These are phyloP conservation scores for Jaapia argillacea DNA, from an alignment of 768 basidiomycete genomes.

Conservation along the genomic window DNA sequence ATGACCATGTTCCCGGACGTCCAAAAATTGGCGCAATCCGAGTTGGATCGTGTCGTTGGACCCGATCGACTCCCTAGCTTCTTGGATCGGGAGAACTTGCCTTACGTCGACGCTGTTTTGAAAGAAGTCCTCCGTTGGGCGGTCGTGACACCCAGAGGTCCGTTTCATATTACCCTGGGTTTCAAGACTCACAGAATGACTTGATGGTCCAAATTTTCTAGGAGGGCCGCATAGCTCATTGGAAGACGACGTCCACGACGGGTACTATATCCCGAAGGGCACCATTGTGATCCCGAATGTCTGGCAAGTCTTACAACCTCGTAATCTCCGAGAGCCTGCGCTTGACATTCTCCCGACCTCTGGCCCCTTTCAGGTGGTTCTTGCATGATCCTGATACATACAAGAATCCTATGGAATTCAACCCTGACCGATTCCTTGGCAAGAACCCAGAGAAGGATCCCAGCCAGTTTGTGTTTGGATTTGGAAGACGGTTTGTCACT, in stretches of 20 bases:
- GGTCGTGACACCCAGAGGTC: conserved; percentile 47
- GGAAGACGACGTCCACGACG: conserved; percentile 56
- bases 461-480: too few species aligned
- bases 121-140: conserved; percentile 49
- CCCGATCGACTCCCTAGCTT: conserved; percentile 47
- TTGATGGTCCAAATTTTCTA: conserved; percentile 16
- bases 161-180: conserved; percentile 7
- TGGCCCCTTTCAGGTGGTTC: conserved; percentile 17
- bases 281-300: conserved; percentile 54
- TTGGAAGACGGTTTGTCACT: too few species aligned
- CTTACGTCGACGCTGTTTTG: conserved; percentile 49
- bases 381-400: conserved; percentile 17
- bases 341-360: background rate
- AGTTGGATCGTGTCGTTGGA: conserved; percentile 54
- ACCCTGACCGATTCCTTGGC: conserved; percentile 18
- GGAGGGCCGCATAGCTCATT: conserved; percentile 56
- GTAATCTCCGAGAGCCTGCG: too few species aligned
- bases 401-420: conserved; percentile 12
- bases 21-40: conserved; percentile 47
- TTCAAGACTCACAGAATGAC: background rate
- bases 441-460: too few species aligned
- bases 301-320: conserved; percentile 42
- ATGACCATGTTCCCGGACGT: conserved; percentile 54
- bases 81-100: conserved; percentile 42
- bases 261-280: conserved; percentile 52